A percentile compares a stretch with the other conserved stretches of the same genome.
phyloP scores from a whole-genome alignment of 2,329 filamentous ascomycete species.

The Alternaria consortialis region DNA sequence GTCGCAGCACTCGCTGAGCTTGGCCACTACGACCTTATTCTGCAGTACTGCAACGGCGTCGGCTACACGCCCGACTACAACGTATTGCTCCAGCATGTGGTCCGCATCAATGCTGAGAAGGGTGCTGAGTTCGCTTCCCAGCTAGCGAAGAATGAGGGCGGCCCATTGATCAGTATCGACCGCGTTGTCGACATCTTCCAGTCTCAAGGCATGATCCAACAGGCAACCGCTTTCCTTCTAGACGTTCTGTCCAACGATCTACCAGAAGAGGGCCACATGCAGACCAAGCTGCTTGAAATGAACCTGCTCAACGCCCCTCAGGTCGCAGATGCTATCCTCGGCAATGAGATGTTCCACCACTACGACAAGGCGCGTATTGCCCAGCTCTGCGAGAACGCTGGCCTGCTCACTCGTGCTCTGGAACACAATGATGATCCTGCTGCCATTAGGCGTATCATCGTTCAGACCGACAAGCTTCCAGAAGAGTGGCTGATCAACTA shows the following conservation, averaged over 20 bases:
- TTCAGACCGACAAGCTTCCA: slow-evolving; percentile 87
- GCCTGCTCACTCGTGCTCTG: slow-evolving; percentile 74
- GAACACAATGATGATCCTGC: slow-evolving; percentile 94
- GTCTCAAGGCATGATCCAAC: slow-evolving; percentile 96
- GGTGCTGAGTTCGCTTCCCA: slow-evolving; percentile 93
- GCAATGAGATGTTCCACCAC: slow-evolving; percentile 98
- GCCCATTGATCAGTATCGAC: slow-evolving; percentile 88
- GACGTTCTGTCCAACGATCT: slow-evolving; percentile 95
- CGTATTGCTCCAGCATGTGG: slow-evolving; percentile 81
- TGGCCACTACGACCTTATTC: slow-evolving; percentile 95
- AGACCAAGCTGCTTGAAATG: slow-evolving; percentile 97
- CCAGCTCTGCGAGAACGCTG: slow-evolving; percentile 90
- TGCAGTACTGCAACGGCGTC: slow-evolving; percentile 84
- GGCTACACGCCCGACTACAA: slow-evolving; percentile 97
- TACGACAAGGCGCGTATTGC: slow-evolving; percentile 93
- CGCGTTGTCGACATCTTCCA: slow-evolving; percentile 98
- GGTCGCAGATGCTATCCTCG: slow-evolving; percentile 95
- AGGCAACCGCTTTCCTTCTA: slow-evolving; percentile 96
- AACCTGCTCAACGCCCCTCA: slow-evolving; percentile 96
- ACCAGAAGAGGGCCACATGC: slow-evolving; percentile 90
- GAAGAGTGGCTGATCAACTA: slow-evolving; percentile 91
- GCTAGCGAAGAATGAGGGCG: slow-evolving; percentile 87
- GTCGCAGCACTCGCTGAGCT: slow-evolving; percentile 95
- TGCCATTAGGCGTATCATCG: slow-evolving; percentile 86
- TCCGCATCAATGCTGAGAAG: slow-evolving; percentile 90